These are phyloP conservation scores for Gymnopilus junonius DNA, from an alignment of 768 basidiomycete species.

Conservation along the genomic window DNA sequence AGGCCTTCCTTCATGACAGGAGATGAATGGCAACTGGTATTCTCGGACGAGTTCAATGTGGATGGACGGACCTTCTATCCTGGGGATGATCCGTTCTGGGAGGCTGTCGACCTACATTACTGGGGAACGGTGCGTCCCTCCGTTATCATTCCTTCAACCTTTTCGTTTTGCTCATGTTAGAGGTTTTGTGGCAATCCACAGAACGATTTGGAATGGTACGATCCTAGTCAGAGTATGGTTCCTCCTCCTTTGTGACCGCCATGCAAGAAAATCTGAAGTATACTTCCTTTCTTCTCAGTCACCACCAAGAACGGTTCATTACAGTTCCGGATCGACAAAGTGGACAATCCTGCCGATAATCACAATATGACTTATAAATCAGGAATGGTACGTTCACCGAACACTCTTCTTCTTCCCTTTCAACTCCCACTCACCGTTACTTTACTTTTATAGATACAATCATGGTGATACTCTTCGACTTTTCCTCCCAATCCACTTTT, in stretches of 20 bases:
- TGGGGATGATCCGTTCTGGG: slow-evolving; percentile 61
- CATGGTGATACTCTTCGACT: slow-evolving; percentile 22
- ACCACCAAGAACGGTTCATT: slow-evolving; percentile 71
- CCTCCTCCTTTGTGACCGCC: neutral
- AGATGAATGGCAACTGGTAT: slow-evolving; percentile 54
- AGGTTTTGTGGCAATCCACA: slow-evolving; percentile 8
- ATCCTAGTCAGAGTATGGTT: slow-evolving; percentile 40
- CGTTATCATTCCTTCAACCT: slow-evolving; percentile 1
- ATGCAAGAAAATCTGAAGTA: neutral
- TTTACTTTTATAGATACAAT: slow-evolving; percentile 32
- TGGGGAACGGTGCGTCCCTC: slow-evolving; percentile 51
- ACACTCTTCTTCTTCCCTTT: neutral
- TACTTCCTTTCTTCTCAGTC: slow-evolving; percentile 44
- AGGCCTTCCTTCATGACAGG: slow-evolving; percentile 54
- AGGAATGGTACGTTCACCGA: slow-evolving; percentile 39
- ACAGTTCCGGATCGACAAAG: slow-evolving; percentile 63
- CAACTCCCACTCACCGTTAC: neutral
- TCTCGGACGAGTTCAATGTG: slow-evolving; percentile 67
- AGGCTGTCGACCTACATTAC: slow-evolving; percentile 58
- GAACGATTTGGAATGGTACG: slow-evolving; percentile 76
- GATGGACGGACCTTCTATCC: slow-evolving; percentile 66
- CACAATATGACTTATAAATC: slow-evolving; percentile 69
- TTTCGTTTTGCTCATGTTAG: neutral
- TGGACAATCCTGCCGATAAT: slow-evolving; percentile 33
- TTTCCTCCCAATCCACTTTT: neutral